Percentiles rank a stretch among this genome's conserved stretches.
Conservation (phyloP, 2,329 filamentous ascomycete genomes). For the Cytospora piceae region DNA sequence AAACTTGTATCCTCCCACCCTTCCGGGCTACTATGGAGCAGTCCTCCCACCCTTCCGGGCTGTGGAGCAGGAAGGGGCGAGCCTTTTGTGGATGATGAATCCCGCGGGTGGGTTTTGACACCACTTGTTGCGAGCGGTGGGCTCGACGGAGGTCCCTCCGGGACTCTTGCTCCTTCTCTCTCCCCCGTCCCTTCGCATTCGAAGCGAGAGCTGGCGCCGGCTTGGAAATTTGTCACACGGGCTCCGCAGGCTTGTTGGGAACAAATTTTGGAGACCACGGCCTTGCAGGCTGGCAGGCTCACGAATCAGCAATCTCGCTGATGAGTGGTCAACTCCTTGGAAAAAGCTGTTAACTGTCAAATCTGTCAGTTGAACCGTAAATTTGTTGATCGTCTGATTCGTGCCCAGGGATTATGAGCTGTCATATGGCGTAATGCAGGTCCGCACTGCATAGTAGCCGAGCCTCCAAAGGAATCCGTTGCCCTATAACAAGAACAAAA, state of each 20-base stretch:
- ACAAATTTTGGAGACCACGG: slow-evolving; percentile 1
- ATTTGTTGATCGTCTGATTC: slow-evolving; percentile 23
- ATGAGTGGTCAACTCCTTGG: not conserved
- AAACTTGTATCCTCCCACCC: slow-evolving; percentile 2
- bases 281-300: not conserved
- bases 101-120: slow-evolving; percentile 21
- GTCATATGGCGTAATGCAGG: slow-evolving; percentile 28
- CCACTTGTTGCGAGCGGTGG: slow-evolving; percentile 8
- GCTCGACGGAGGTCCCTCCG: slow-evolving; percentile 17
- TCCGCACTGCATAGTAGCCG: slow-evolving; percentile 14
- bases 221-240: slow-evolving; percentile 11
- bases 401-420: slow-evolving; percentile 21
- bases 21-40: slow-evolving; percentile 4
- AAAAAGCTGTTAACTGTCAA: slow-evolving; percentile 23
- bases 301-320: slow-evolving; percentile 17
- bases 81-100: slow-evolving; percentile 5
- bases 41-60: slow-evolving; percentile 13
- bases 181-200: not conserved
- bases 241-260: slow-evolving; percentile 7
- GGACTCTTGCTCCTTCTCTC: not conserved
- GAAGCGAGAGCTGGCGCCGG: slow-evolving; percentile 14
- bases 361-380: slow-evolving; percentile 28
- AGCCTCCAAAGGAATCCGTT: not conserved
- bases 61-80: slow-evolving; percentile 17
- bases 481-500: not conserved